A percentile compares a stretch with the other conserved stretches of the same genome.
phyloP scores from a whole-genome alignment of 139 green algal genomes.

The Mesostigma viride region DNA sequence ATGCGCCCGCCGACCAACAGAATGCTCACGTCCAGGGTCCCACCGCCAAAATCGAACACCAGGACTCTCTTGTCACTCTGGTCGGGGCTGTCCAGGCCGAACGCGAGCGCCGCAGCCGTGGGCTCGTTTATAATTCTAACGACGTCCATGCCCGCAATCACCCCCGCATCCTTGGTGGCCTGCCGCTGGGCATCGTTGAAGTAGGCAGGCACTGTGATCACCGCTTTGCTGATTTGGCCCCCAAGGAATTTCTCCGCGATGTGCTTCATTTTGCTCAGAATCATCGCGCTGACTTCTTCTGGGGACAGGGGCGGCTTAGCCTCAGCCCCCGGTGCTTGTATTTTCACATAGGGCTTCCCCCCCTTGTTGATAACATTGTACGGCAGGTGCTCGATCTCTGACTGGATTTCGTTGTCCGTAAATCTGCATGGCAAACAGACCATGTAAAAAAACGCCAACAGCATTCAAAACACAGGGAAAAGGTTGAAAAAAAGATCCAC shows the following conservation, averaged over 20 bases:
- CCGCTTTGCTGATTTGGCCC: slow-evolving; percentile 30
- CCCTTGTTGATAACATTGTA: slow-evolving; percentile 16
- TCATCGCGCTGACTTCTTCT: slow-evolving; percentile 44
- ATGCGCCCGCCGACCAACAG: slow-evolving; percentile 25
- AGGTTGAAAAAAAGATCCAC: too few species aligned
- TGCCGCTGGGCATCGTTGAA: slow-evolving; percentile 31
- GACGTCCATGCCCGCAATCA: slow-evolving; percentile 41
- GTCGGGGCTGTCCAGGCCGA: slow-evolving; percentile 46
- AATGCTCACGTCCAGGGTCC: slow-evolving; percentile 36
- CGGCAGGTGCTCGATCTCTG: slow-evolving; percentile 51
- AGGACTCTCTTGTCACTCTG: slow-evolving; percentile 16
- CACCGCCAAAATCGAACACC: slow-evolving; percentile 25
- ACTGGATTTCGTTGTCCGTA: too few species aligned
- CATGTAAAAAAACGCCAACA: too few species aligned
- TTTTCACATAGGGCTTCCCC: slow-evolving; percentile 20
- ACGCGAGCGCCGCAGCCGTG: slow-evolving; percentile 87
- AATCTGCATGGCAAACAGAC: too few species aligned
- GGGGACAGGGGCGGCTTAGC: slow-evolving; percentile 34
- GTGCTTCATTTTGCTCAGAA: slow-evolving; percentile 65
- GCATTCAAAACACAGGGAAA: too few species aligned
- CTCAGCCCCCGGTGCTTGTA: slow-evolving; percentile 25
- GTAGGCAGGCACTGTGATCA: slow-evolving; percentile 34
- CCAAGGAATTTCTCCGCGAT: slow-evolving; percentile 65
- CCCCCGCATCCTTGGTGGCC: slow-evolving; percentile 28
- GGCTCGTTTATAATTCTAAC: slow-evolving; percentile 98